phyloP scores from a whole-genome alignment of 2,329 filamentous ascomycete species.

The Cadophora malorum region DNA sequence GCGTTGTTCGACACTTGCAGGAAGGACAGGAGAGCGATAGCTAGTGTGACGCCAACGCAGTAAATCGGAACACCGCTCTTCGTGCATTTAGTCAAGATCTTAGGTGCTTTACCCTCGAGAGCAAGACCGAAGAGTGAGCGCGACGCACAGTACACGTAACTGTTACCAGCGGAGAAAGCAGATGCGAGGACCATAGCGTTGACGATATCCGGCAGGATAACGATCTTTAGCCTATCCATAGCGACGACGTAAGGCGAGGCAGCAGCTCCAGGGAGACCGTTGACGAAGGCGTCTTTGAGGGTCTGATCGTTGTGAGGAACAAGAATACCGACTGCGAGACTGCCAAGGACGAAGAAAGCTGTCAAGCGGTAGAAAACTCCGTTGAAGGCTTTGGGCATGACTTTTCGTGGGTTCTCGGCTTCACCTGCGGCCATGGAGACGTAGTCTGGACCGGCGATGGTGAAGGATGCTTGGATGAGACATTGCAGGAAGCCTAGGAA shows the following conservation, averaged over 20 bases:
- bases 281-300: conserved; percentile 59
- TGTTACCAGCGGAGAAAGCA: conserved; percentile 66
- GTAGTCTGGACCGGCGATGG: conserved; percentile 69
- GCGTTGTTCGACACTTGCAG: conserved; percentile 63
- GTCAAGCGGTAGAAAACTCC: conserved; percentile 75
- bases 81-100: conserved; percentile 64
- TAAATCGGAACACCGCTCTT: conserved; percentile 66
- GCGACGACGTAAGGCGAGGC: conserved; percentile 58
- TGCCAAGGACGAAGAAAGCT: conserved; percentile 72
- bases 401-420: conserved; percentile 65
- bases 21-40: conserved; percentile 65
- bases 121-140: conserved; percentile 74
- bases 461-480: conserved; percentile 73
- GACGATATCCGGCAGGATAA: conserved; percentile 68
- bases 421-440: conserved; percentile 75
- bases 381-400: conserved; percentile 73
- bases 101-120: conserved; percentile 68
- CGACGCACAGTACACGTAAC: conserved; percentile 68
- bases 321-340: conserved; percentile 68
- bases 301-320: conserved; percentile 67
- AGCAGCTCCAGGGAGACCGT: conserved; percentile 44
- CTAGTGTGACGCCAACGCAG: conserved; percentile 60
- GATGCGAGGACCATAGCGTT: conserved; percentile 72
- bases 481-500: conserved; percentile 62
- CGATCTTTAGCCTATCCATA: conserved; percentile 70